Evolutionary conservation across 2,329 filamentous ascomycete genomes (phyloP), one percentile per base, ranked within the genome.

Genomic region (Diaporthe sp.): DNA sequence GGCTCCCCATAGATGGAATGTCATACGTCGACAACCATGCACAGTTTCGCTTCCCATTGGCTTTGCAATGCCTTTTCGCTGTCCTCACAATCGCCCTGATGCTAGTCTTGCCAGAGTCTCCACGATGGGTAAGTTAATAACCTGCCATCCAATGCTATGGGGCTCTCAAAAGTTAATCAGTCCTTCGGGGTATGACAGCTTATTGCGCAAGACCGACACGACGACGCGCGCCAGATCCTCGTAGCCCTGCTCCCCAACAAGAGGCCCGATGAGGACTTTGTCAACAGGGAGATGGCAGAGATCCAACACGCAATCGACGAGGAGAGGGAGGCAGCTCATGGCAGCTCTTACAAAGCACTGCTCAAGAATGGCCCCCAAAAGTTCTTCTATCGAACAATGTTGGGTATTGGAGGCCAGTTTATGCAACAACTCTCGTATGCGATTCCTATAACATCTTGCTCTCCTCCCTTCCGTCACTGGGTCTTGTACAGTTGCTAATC

Each of bases 1-100:
- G 7, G 31, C 9, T n/a, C 55, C n/a, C 31, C 19, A 58, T 7
- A 58, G 55, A 70, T 31, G 65, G 65, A 42, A 55, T 70, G 80
- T 84, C 82, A 5, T 84, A 79, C 53, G 80, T 84, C 44, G 73
- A 79, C 37, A 84, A 80, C 55, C 82, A 84, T 22, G 79, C 82
- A 1, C 83, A 85, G 51, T 88, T 87, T 74, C 85, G 86, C 1
- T 88, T 88, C 58, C 86, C 86, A 0, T 78, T 88, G 4, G 86
- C 84, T 1, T 81, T 88, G 8, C 87, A 88, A 77, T 84, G 86
- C 53, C 73, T 85, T 1, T 87, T 87, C 60, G 83, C 83, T 37
- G 28, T 86, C n/a, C 49, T 84, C 22, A 82, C 83, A 28, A 79
- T 83, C 19, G n/a, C 76, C n/a, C 79, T 79, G 25, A 79, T 85